These are phyloP conservation scores for Neurospora sp. DNA, from an alignment of 495 filamentous ascomycete species.

Conservation along the genomic window DNA sequence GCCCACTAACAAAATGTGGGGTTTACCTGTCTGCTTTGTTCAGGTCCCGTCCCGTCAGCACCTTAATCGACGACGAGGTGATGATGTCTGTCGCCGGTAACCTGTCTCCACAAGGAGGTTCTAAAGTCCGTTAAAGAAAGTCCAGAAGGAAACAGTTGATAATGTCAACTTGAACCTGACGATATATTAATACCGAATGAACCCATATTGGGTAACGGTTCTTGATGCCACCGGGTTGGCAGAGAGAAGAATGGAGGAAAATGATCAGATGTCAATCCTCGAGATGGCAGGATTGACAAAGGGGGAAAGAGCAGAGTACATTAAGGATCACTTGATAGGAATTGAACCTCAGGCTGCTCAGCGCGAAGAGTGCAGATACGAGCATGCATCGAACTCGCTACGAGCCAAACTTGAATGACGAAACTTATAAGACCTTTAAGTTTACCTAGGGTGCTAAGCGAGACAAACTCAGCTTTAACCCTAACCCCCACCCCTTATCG, in stretches of 20 bases:
- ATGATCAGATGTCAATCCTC: background rate
- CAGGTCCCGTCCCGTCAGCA: background rate
- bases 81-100: background rate
- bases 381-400: too few relatives aligned
- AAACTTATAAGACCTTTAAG: too few relatives aligned
- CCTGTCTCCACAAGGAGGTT: background rate
- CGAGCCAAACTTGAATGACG: too few relatives aligned
- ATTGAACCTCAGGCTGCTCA: too few relatives aligned
- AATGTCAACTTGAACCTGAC: background rate
- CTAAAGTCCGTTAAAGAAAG: background rate
- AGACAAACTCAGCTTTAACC: background rate
- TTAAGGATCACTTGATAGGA: too few relatives aligned
- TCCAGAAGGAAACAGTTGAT: background rate
- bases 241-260: background rate
- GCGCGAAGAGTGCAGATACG: too few relatives aligned
- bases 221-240: background rate
- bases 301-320: background rate
- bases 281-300: background rate
- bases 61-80: background rate
- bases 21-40: background rate
- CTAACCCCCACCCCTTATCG: background rate
- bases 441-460: background rate
- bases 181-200: background rate
- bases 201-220: background rate
- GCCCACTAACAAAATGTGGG: background rate